A percentile compares a stretch with the other conserved stretches of the same genome.
Evolutionary conservation across 768 basidiomycete species (phyloP).

Genomic region (Terana coerulea): DNA sequence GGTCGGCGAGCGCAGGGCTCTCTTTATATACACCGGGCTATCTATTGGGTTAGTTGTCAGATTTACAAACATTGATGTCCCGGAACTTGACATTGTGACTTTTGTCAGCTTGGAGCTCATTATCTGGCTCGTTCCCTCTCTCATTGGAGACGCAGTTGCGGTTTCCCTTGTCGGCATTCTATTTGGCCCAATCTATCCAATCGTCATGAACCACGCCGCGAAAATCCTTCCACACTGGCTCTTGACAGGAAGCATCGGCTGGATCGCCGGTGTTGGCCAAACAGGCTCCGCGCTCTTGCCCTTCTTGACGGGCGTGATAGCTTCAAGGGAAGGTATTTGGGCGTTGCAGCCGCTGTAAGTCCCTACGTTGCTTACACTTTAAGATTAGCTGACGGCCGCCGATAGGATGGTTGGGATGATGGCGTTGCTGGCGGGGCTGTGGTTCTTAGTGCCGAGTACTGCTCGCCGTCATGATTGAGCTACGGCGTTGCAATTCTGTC

Average conservation of each 20-base stretch:
- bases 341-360: slow-evolving; percentile 47
- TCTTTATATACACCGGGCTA: slow-evolving; percentile 32
- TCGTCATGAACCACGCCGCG: slow-evolving; percentile 37
- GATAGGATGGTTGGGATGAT: slow-evolving; percentile 5
- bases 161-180: slow-evolving; percentile 51
- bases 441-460: neutral
- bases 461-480: slow-evolving; percentile 1
- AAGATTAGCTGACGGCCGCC: neutral
- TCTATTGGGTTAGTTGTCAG: slow-evolving; percentile 30
- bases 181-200: slow-evolving; percentile 45
- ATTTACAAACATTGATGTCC: neutral
- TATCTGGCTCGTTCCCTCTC: slow-evolving; percentile 52
- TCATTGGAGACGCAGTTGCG: slow-evolving; percentile 50
- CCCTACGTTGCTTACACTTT: neutral
- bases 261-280: slow-evolving; percentile 49
- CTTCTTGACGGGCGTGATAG: slow-evolving; percentile 45
- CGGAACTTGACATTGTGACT: neutral
- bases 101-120: slow-evolving; percentile 44
- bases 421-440: neutral
- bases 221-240: slow-evolving; percentile 41
- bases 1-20: slow-evolving; percentile 33
- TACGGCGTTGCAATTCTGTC: no score
- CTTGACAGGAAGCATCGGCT: slow-evolving; percentile 39
- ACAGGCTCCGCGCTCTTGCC: slow-evolving; percentile 49
- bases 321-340: slow-evolving; percentile 38